Evolutionary conservation across 768 basidiomycete genomes (phyloP), one percentile per base, ranked within the genome.

Genomic region (Chalciporus sphaerocephalus): DNA sequence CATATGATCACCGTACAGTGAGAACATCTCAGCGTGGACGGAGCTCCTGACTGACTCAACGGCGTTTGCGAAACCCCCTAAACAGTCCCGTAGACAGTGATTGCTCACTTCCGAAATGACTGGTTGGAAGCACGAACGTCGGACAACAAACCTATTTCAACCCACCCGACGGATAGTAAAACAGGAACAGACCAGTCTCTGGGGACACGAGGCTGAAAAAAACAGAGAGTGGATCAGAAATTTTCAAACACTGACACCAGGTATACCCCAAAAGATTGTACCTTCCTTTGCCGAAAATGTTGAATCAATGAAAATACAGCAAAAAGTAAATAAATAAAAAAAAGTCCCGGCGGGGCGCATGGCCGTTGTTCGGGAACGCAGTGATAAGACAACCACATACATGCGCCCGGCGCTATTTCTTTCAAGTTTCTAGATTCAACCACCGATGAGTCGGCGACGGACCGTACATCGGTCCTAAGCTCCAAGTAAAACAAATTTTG

Each of bases 371-470:
- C 53, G 57, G 57, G 32, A 30, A 40, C 42, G 40, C 53, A 12
- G 35, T 2, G 35, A 28, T 12, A 39, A 35, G 32, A 15, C 15
- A 45, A 18, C 17, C 16, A 28, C 39, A 24, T 20, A 39, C 50
- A 40, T 23, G 50, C 52, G 33, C 45, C 40, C 10, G n/a, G n/a
- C n/a, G n/a, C n/a, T n/a, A 10, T 1, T 17, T 34, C 58, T 46
- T 58, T 58, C 32, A 49, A 28, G 25, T 38, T 58, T 28, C 53
- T 51, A 11, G 27, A 55, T 61, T 61, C 16, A 20, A 42, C 38
- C 23, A 38, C 47, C 53, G 45, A 40, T 37, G 6, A 36, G 21
- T 35, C 24, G 21, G 45, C 53, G 45, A 40, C 39, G 6, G 39
- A 24, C 38, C 24, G 21, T 41, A n/a, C 54, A 25, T 38, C 15